Percentiles rank a stretch among this genome's conserved stretches.
These are phyloP conservation scores for Diplotaxis tenuifolia DNA, from an alignment of 345 rosid species.

Conservation along the genomic window DNA sequence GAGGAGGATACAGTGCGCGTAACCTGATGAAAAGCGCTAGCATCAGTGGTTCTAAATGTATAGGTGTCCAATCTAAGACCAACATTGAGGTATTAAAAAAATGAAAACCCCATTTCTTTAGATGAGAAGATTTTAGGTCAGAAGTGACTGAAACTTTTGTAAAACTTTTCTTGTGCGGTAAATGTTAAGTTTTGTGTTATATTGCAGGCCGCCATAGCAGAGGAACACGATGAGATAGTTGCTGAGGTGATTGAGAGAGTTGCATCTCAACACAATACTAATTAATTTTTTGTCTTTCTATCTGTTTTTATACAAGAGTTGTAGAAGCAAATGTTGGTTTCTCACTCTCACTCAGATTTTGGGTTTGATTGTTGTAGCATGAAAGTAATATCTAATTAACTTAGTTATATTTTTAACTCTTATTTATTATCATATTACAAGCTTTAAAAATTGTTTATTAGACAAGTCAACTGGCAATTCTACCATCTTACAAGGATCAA, in stretches of 20 bases:
- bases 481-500: too few species aligned
- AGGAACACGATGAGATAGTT: constrained; percentile 44
- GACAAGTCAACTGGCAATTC: too few species aligned
- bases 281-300: neutral
- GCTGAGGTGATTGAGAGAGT: constrained; percentile 51
- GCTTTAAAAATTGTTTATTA: too few species aligned
- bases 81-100: constrained; percentile 44
- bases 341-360: constrained; percentile 24
- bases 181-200: neutral
- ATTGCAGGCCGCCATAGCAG: constrained; percentile 45
- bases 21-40: constrained; percentile 86
- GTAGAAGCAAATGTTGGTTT: constrained; percentile 14
- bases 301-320: neutral
- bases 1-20: constrained; percentile 49
- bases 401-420: constrained; percentile 25
- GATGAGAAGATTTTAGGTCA: neutral
- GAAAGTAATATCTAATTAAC: neutral
- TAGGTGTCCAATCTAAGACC: constrained; percentile 47
- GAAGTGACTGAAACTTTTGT: neutral
- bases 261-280: constrained; percentile 43
- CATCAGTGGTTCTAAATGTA: constrained; percentile 90
- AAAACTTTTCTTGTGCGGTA: neutral
- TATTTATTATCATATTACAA: too few species aligned
- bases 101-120: neutral
- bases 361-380: constrained; percentile 6